These are phyloP conservation scores for Boletus sp. DNA, from an alignment of 768 basidiomycete genomes.

Conservation along the genomic window DNA sequence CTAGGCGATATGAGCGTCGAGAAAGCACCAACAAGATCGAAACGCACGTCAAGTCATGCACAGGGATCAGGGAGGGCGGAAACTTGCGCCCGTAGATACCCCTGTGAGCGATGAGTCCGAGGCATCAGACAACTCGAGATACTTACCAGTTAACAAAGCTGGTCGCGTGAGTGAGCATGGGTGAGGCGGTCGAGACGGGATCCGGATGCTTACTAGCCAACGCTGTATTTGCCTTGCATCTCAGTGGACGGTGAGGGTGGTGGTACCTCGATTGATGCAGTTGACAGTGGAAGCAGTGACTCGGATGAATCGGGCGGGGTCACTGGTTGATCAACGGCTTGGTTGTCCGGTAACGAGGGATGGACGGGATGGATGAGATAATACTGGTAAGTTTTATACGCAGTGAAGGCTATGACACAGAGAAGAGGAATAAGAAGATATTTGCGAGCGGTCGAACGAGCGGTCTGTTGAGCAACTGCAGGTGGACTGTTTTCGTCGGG, in stretches of 20 bases:
- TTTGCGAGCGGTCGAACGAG: constrained; percentile 29
- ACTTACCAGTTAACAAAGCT: constrained; percentile 79
- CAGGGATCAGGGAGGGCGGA: constrained; percentile 82
- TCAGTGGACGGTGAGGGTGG: constrained; percentile 34
- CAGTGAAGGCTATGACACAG: constrained; percentile 37
- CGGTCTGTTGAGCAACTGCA: constrained; percentile 19
- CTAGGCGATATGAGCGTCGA: constrained; percentile 35
- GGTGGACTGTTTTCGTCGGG: constrained; percentile 16
- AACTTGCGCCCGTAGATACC: constrained; percentile 95
- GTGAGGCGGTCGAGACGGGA: constrained; percentile 3
- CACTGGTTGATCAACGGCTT: constrained; percentile 15
- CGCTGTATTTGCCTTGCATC: constrained; percentile 61
- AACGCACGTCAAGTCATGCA: constrained; percentile 78
- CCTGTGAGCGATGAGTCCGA: constrained; percentile 42
- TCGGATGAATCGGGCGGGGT: constrained; percentile 7
- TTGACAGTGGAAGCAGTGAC: constrained; percentile 5
- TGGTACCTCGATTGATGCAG: constrained; percentile 5
- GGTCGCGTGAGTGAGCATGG: constrained; percentile 6
- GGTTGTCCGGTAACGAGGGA: constrained; percentile 9
- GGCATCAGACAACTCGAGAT: neutral
- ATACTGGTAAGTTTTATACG: constrained; percentile 43
- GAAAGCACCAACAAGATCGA: neutral
- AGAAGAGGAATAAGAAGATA: constrained; percentile 37
- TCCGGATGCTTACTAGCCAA: constrained; percentile 67
- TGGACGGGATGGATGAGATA: constrained; percentile 27